phyloP scores from a whole-genome alignment of 352 stramenopile genomes.

The Thalassiosira livingstoniorum region DNA sequence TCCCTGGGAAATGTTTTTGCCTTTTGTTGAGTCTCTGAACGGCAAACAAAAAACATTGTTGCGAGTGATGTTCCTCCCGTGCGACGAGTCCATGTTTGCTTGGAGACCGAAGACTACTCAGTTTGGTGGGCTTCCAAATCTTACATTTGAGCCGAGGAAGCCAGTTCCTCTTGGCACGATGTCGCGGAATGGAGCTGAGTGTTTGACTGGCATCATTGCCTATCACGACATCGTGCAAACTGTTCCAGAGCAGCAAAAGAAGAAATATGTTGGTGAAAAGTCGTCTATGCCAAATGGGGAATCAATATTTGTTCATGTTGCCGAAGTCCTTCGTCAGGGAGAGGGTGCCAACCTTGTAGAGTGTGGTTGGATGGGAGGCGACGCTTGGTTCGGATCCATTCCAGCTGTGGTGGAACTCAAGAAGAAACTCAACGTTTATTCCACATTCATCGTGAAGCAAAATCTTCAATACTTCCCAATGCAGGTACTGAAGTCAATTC shows the following conservation, averaged over 20 bases:
- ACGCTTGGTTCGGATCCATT: slow-evolving; percentile 51
- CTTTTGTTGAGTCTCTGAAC: no score
- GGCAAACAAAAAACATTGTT: no score
- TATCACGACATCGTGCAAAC: slow-evolving; percentile 36
- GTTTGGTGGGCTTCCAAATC: slow-evolving; percentile 44
- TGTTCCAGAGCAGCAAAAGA: slow-evolving; percentile 7
- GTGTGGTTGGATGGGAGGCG: slow-evolving; percentile 14
- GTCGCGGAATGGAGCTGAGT: slow-evolving; percentile 21
- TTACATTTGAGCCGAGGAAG: slow-evolving; percentile 40
- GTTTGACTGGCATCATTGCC: slow-evolving; percentile 29
- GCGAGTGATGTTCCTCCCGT: no score
- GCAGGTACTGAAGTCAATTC: neutral
- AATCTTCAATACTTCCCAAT: slow-evolving; percentile 13
- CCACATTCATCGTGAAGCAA: slow-evolving; percentile 23
- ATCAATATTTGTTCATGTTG: neutral
- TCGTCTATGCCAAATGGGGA: slow-evolving; percentile 27
- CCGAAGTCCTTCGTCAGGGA: slow-evolving; percentile 14
- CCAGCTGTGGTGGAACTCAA: slow-evolving; percentile 5
- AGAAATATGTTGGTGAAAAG: slow-evolving; percentile 10
- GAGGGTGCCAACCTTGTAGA: neutral
- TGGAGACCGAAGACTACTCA: slow-evolving; percentile 45
- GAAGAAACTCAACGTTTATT: neutral
- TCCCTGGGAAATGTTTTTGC: no score
- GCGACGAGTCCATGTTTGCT: no score
- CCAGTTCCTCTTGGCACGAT: slow-evolving; percentile 54